phyloP scores from a whole-genome alignment of 2,329 filamentous ascomycete species.

The Ciborinia camelliae region DNA sequence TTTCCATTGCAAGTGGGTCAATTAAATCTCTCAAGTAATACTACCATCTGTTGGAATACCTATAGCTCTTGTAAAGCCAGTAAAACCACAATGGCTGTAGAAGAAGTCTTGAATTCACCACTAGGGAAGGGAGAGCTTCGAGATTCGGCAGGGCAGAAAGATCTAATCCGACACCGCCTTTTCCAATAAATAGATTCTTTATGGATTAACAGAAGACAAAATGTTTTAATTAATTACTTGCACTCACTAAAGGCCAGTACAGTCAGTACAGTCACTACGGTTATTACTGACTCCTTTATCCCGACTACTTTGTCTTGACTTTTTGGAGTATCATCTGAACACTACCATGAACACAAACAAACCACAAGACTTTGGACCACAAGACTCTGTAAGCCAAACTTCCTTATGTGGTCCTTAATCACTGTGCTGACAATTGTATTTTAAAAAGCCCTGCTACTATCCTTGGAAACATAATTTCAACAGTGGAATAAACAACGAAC shows the following conservation, averaged over 20 bases:
- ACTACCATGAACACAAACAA: background rate
- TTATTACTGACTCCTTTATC: too few species aligned
- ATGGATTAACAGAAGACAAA: background rate
- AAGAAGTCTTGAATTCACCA: background rate
- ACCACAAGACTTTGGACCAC: background rate
- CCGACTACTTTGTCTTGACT: background rate
- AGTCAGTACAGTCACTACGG: too few species aligned
- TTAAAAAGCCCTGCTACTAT: too few species aligned
- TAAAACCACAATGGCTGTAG: background rate
- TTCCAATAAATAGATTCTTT: background rate
- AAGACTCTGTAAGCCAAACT: background rate
- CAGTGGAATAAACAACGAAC: too few species aligned
- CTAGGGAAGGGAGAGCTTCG: background rate
- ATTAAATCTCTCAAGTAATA: background rate
- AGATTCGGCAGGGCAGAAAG: background rate
- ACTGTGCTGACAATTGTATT: background rate
- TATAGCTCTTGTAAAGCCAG: background rate
- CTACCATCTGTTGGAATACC: background rate
- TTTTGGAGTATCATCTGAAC: too few species aligned
- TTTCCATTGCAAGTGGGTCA: too few species aligned
- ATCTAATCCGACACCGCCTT: background rate
- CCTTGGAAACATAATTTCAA: too few species aligned
- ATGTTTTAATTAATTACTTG: too few species aligned
- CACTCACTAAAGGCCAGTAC: too few species aligned
- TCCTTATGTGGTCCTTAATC: background rate